phyloP scores from a whole-genome alignment of 176 grass and related monocot species.

The Musa schizocarpa region DNA sequence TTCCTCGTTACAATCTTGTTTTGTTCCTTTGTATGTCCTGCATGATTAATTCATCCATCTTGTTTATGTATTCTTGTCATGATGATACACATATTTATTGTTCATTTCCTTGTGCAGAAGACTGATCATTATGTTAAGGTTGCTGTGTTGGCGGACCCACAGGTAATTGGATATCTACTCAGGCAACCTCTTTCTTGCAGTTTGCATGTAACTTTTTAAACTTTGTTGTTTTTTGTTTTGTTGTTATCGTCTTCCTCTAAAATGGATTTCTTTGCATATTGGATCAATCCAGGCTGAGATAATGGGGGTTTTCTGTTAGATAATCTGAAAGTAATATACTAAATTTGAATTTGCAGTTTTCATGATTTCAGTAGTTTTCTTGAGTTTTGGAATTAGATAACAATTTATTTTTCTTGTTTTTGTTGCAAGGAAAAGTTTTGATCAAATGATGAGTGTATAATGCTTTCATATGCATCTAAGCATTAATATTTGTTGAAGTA shows the following conservation, averaged over 20 bases:
- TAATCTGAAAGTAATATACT: neutral
- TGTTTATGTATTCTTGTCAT: neutral
- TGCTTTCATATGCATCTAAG: neutral
- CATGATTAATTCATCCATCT: neutral
- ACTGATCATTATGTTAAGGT: constrained; percentile 44
- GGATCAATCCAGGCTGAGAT: neutral
- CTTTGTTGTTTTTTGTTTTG: neutral
- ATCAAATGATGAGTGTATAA: no score
- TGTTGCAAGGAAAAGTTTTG: no score
- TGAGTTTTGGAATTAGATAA: no score
- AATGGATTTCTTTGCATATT: neutral
- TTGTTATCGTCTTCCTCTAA: neutral
- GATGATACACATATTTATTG: constrained; percentile 6
- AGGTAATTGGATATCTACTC: constrained; percentile 33
- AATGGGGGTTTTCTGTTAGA: neutral
- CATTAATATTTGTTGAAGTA: neutral
- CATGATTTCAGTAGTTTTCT: neutral
- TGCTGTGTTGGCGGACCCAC: constrained; percentile 82
- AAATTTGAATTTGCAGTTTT: neutral
- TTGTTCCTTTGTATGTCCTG: neutral
- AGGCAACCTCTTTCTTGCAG: neutral
- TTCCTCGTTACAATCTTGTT: neutral
- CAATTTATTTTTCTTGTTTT: no score
- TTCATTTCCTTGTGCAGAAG: neutral
- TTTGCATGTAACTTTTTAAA: neutral